A percentile compares a stretch with the other conserved stretches of the same genome.
Evolutionary conservation across 1,284 basidiomycete species (phyloP).

Genomic region (Austroboletus novae-zelandiae): DNA sequence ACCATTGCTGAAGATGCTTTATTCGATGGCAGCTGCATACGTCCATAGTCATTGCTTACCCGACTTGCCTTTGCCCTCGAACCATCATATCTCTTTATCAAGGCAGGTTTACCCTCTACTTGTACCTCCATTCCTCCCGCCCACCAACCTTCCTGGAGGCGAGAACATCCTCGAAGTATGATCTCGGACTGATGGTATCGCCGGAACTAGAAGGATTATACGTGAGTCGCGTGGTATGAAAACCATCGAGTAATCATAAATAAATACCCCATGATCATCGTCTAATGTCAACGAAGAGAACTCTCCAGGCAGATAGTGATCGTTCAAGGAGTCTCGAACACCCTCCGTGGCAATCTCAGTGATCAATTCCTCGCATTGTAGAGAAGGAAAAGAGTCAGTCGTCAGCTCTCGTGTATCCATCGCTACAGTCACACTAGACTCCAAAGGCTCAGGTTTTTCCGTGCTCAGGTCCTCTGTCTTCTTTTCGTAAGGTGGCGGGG

Average conservation of each 20-base stretch:
- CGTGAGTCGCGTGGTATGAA: neutral
- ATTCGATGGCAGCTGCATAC: neutral
- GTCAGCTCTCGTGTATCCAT: constrained; percentile 2
- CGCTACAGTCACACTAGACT: neutral
- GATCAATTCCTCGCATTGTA: constrained; percentile 14
- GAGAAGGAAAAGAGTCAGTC: neutral
- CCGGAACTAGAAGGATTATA: constrained; percentile 37
- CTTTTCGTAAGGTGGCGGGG: constrained; percentile 23
- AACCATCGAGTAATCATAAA: neutral
- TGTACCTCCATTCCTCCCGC: constrained; percentile 40
- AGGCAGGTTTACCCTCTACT: constrained; percentile 37
- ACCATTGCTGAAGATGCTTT: constrained; percentile 39
- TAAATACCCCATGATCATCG: constrained; percentile 41
- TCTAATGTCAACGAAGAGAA: constrained; percentile 23
- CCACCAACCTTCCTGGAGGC: constrained; percentile 46
- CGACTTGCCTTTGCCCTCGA: constrained; percentile 32
- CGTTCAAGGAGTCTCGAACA: constrained; percentile 14
- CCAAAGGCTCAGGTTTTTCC: neutral
- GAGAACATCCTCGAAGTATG: constrained; percentile 35
- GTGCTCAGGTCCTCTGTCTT: neutral
- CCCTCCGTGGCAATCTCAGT: constrained; percentile 23
- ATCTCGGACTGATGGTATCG: constrained; percentile 52
- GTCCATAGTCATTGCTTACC: constrained; percentile 23
- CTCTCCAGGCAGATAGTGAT: constrained; percentile 26
- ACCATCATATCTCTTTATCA: constrained; percentile 47